Percentiles rank a stretch among this genome's conserved stretches.
phyloP scores from a whole-genome alignment of 306 rosid species.

The Fragaria nilgerrensis region DNA sequence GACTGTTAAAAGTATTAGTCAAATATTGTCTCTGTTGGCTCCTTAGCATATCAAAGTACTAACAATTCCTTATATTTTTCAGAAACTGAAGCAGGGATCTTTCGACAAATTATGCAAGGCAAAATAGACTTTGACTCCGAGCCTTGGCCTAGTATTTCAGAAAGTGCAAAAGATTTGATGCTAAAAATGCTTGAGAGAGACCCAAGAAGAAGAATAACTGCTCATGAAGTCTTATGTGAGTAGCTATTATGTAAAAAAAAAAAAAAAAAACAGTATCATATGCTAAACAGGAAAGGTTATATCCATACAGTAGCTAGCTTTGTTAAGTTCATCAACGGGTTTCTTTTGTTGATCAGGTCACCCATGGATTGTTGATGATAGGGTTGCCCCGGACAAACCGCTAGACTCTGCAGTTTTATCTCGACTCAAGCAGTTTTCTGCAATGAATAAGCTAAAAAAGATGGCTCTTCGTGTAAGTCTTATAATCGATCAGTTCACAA shows the following conservation, averaged over 20 bases:
- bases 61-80: slow-evolving; percentile 27
- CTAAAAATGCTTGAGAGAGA: slow-evolving; percentile 68
- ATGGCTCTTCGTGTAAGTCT: slow-evolving; percentile 76
- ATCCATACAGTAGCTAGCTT: slow-evolving; percentile 1
- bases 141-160: slow-evolving; percentile 86
- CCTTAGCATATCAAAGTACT: slow-evolving; percentile 12
- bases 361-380: slow-evolving; percentile 88
- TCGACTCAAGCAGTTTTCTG: slow-evolving; percentile 86
- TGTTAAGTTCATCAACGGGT: slow-evolving; percentile 16
- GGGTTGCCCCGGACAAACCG: slow-evolving; percentile 85
- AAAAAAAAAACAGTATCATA: background rate
- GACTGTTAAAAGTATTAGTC: slow-evolving; percentile 11
- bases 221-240: slow-evolving; percentile 88
- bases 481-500: background rate
- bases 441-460: slow-evolving; percentile 86
- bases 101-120: slow-evolving; percentile 69
- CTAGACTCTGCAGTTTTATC: slow-evolving; percentile 88
- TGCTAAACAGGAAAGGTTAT: slow-evolving; percentile 5
- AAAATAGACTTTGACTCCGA: slow-evolving; percentile 70
- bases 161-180: slow-evolving; percentile 77
- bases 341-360: slow-evolving; percentile 51
- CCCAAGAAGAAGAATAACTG: slow-evolving; percentile 67
- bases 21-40: background rate
- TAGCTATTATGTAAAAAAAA: background rate
- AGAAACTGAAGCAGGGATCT: slow-evolving; percentile 88